Evolutionary conservation across 2,329 filamentous ascomycete species (phyloP).

Genomic region (Lasiodiplodia sp.): DNA sequence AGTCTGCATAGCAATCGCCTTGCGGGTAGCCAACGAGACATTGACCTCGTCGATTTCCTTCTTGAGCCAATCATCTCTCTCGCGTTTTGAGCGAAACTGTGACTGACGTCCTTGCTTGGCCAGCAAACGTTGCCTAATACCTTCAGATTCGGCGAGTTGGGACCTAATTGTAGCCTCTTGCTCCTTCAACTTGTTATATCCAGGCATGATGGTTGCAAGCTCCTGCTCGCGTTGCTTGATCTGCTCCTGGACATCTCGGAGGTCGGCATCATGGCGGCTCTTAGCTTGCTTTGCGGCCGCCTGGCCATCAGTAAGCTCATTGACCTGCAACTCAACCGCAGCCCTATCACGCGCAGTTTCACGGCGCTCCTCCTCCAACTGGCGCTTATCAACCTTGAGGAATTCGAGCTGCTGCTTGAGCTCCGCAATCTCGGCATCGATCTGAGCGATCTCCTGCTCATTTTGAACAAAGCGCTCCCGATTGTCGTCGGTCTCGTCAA

Average conservation of each 20-base stretch:
- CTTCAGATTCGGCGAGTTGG: constrained; percentile 78
- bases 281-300: constrained; percentile 77
- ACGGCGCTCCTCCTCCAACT: constrained; percentile 88
- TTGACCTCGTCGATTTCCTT: constrained; percentile 83
- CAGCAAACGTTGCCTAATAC: constrained; percentile 78
- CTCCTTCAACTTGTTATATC: constrained; percentile 75
- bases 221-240: constrained; percentile 81
- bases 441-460: constrained; percentile 77
- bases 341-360: constrained; percentile 81
- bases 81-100: constrained; percentile 85
- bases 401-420: constrained; percentile 85
- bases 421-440: constrained; percentile 81
- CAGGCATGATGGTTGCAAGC: constrained; percentile 75
- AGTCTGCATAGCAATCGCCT: constrained; percentile 83
- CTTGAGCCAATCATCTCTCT: constrained; percentile 84
- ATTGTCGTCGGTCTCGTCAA: constrained; percentile 84
- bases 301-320: constrained; percentile 82
- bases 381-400: constrained; percentile 80
- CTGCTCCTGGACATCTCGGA: constrained; percentile 74
- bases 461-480: constrained; percentile 77
- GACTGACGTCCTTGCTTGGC: constrained; percentile 90
- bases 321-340: constrained; percentile 84
- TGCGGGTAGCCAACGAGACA: constrained; percentile 77
- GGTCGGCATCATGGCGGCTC: constrained; percentile 72
- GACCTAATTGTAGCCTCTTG: constrained; percentile 75